These are phyloP conservation scores for Anisogramma anomala DNA, from an alignment of 2,329 filamentous ascomycete genomes.

Conservation along the genomic window DNA sequence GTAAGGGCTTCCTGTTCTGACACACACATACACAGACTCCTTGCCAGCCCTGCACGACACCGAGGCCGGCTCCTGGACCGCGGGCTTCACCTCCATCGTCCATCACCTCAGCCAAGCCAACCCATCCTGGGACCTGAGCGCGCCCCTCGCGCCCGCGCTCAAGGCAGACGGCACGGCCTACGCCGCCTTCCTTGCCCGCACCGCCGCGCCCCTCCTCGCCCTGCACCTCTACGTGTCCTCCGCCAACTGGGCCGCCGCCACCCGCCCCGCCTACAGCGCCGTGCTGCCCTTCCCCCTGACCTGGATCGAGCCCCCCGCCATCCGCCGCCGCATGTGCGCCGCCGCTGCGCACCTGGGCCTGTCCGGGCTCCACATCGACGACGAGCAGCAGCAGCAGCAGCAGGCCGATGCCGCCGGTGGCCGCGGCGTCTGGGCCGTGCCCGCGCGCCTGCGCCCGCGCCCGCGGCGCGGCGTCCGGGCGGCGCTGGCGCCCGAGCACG, in stretches of 20 bases:
- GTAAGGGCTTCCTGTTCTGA: too few relatives aligned
- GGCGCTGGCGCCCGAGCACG: slow-evolving; percentile 58
- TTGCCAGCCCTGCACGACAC: slow-evolving; percentile 44
- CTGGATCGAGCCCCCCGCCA: slow-evolving; percentile 68
- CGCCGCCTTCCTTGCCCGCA: slow-evolving; percentile 60
- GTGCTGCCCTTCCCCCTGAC: slow-evolving; percentile 79
- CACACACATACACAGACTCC: slow-evolving; percentile 29
- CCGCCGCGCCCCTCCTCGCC: slow-evolving; percentile 68
- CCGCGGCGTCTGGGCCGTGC: slow-evolving; percentile 24
- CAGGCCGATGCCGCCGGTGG: slow-evolving; percentile 18
- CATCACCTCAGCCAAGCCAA: slow-evolving; percentile 35
- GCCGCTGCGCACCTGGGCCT: slow-evolving; percentile 61
- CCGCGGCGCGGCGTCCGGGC: slow-evolving; percentile 44
- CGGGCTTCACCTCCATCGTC: slow-evolving; percentile 51
- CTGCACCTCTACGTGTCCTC: slow-evolving; percentile 84
- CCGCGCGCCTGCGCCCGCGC: slow-evolving; percentile 36
- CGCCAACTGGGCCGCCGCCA: slow-evolving; percentile 69
- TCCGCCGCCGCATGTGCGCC: slow-evolving; percentile 58
- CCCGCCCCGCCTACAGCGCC: slow-evolving; percentile 67
- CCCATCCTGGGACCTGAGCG: slow-evolving; percentile 27
- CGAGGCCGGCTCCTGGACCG: slow-evolving; percentile 38
- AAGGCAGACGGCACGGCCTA: slow-evolving; percentile 39
- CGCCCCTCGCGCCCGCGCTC: slow-evolving; percentile 27
- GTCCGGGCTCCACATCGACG: slow-evolving; percentile 50
- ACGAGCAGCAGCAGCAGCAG: slow-evolving; percentile 22